Conservation (phyloP, 164 flowering plant species). For the Vitis amurensis region DNA sequence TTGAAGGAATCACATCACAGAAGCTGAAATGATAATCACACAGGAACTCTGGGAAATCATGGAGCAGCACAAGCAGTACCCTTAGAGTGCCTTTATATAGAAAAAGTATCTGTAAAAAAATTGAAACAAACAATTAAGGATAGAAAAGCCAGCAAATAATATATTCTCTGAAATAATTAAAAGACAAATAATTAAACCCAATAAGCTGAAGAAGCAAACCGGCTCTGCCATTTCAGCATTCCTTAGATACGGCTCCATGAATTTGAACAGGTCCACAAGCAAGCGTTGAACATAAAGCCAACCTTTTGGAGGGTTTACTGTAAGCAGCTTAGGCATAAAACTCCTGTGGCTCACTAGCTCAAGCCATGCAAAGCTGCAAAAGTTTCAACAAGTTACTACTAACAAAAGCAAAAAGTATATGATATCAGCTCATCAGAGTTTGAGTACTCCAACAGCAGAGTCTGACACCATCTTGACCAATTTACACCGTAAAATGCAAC, state of each 20-base stretch:
- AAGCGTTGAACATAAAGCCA: slow-evolving; percentile 89
- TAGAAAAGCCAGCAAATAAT: too few species aligned
- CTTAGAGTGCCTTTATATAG: slow-evolving; percentile 93
- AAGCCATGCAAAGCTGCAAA: slow-evolving; percentile 95
- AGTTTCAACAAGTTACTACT: too few species aligned
- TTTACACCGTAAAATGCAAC: too few species aligned
- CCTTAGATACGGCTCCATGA: slow-evolving; percentile 93
- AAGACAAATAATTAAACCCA: neutral
- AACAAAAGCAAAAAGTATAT: too few species aligned
- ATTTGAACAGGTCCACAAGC: slow-evolving; percentile 82
- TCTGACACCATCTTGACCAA: too few species aligned
- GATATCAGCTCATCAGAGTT: too few species aligned
- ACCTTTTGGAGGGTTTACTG: slow-evolving; percentile 76
- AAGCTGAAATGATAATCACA: slow-evolving; percentile 98
- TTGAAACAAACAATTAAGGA: neutral
- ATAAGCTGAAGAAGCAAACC: slow-evolving; percentile 38
- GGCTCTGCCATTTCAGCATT: slow-evolving; percentile 81
- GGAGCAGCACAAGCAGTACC: slow-evolving; percentile 90
- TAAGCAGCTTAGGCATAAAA: slow-evolving; percentile 95
- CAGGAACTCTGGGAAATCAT: slow-evolving; percentile 98
- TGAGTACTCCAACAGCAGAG: too few species aligned
- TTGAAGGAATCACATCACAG: slow-evolving; percentile 96
- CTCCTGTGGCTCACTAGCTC: slow-evolving; percentile 91
- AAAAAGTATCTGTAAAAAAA: slow-evolving; percentile 61
- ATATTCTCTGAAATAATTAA: too few species aligned